Evolutionary conservation across 345 rosid species (phyloP).

Genomic region (Noccaea bulbosa): DNA sequence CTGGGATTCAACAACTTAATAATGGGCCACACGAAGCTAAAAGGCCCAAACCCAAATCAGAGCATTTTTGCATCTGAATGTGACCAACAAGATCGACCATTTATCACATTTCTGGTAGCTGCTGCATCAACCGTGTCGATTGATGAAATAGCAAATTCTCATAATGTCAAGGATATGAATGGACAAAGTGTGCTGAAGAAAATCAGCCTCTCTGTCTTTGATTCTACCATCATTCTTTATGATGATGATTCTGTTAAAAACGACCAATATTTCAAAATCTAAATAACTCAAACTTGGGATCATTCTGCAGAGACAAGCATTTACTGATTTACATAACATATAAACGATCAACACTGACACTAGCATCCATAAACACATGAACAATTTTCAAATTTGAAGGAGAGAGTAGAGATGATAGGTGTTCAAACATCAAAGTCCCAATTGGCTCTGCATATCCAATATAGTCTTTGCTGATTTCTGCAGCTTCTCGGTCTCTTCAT

Average conservation of each 20-base stretch:
- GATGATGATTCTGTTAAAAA: neutral
- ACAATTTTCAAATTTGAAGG: neutral
- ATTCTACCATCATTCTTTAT: neutral
- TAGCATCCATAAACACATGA: neutral
- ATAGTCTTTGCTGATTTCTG: conserved; percentile 73
- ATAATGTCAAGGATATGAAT: neutral
- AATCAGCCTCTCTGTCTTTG: neutral
- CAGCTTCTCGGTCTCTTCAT: conserved; percentile 63
- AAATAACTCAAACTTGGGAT: neutral
- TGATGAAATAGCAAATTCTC: neutral
- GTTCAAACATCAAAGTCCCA: conserved; percentile 52
- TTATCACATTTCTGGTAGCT: neutral
- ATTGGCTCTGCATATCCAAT: conserved; percentile 66
- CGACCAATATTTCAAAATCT: neutral
- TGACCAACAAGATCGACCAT: neutral
- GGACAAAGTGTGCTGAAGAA: neutral
- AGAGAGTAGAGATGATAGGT: neutral
- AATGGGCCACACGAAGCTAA: too few relatives aligned
- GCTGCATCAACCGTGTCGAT: neutral
- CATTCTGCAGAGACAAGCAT: conserved; percentile 7
- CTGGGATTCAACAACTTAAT: too few relatives aligned
- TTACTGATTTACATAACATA: conserved; percentile 31
- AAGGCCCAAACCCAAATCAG: neutral
- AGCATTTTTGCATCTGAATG: neutral
- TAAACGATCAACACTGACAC: conserved; percentile 1